Base-by-base conservation (phyloP, 192 early-diverging fungal species). In the Piromyces finnis region DNA sequence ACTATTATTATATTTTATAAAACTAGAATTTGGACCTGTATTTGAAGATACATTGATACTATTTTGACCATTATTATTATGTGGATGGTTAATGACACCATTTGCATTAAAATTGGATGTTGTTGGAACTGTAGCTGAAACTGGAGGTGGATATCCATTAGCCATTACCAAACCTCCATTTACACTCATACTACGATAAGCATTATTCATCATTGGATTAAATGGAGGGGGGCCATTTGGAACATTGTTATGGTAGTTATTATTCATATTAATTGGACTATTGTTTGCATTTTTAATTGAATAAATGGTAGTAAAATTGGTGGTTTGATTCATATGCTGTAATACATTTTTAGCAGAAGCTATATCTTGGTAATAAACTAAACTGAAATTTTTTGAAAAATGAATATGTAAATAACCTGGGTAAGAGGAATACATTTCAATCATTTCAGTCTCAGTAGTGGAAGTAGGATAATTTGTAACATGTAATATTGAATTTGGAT, bases 271-370 rank as follows among this genome's bases (percentile, higher is more conserved):
- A 27, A 68, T 68, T n/a, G 51, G 51, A n/a, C 51, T 68, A n/a
- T 68, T 68, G 22, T 68, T 68, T 26, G 51, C 51, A 68, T 68
- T 68, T 9, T 87, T 87, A 81, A 84, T 86, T 22, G 86, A 87
- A 77, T 85, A 87, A 29, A 87, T 83, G 29, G 86, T 84, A 28
- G 86, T 87, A 78, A 87, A 87, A 78, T 87, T 87, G 1, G 86
- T 87, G 30, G 51, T 81, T 18, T 77, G 80, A 80, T 87, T 87
- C 39, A 87, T 79, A 28, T 79, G 84, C n/a, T 88, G 85, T 28
- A 88, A 79, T 17, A 84, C 83, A 12, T 51, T 78, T 28, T 78
- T 77, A 3, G 87, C 86, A 12, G 51, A 30, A 28, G 77, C 78
- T 13, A 84, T 78, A 78, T 85, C 82, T 29, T 79, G 80, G 80